Base-by-base conservation (phyloP, 257 asterid species). In the Jasminum sambac region DNA sequence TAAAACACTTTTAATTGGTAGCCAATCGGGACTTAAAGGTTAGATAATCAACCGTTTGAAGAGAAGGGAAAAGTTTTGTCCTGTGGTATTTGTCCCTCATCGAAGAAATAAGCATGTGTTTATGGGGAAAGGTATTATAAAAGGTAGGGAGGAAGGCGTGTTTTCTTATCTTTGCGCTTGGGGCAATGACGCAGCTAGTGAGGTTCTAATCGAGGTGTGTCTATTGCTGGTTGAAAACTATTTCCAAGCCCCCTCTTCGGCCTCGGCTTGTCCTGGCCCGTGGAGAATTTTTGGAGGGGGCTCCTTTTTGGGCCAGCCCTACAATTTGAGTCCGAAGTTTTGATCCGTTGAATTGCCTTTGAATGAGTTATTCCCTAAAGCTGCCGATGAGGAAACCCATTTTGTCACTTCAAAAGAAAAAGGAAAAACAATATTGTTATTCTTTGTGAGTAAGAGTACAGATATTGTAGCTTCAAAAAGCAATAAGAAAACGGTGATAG, bases 191-290 rank as follows among this genome's bases (percentile, higher is more conserved):
- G 55, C 55, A 44, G 55, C 55, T 44, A 44, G 55, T 44, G 55
- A 44, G 55, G 55, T 44, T 44, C 55, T 44, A 44, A 44, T 19
- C 55, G 55, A 44, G 55, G 55, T 19, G 55, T 19, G 55, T 44
- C 55, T 44, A 44, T 44, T 44, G 55, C 55, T 44, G 55, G 55
- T 44, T 44, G 55, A 44, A 44, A 44, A 44, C 55, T 44, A 44
- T 44, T 44, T 44, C 55, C 55, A 44, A 44, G 16, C 58, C 58
- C 58, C 58, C 58, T 48, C 58, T 48, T 48, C 58, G 58, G 58
- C 58, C 23, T 1, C 5, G 58, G 58, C 3, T 48, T 8, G 11
- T 3, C 58, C 12, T 0, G 2, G 58, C 24, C 58, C 58, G 58
- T 48, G 4, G 58, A 48, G 58, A 48, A 48, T 48, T 48, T 48